These are phyloP conservation scores for Malus hybrid DNA, from an alignment of 331 rosid species.

Conservation along the genomic window DNA sequence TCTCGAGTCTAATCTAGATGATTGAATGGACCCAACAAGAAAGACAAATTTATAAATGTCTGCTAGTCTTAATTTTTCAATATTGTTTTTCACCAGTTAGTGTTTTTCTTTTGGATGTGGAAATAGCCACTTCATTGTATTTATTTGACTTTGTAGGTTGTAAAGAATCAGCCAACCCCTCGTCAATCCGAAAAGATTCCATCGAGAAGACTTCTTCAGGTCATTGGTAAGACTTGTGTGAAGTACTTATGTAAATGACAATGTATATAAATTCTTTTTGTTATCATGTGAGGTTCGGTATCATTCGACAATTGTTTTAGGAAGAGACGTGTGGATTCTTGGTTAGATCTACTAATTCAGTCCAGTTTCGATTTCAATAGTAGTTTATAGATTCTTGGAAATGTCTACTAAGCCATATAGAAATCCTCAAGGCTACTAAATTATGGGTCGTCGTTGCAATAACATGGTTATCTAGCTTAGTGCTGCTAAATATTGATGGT, in stretches of 20 bases:
- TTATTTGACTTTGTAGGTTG: slow-evolving; percentile 40
- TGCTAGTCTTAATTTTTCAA: neutral
- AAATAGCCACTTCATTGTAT: slow-evolving; percentile 16
- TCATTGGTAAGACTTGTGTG: slow-evolving; percentile 65
- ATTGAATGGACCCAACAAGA: too few relatives aligned
- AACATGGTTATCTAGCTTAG: neutral
- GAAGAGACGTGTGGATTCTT: neutral
- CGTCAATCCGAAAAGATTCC: slow-evolving; percentile 65
- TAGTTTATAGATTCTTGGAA: too few relatives aligned
- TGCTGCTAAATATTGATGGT: neutral
- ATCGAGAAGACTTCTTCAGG: slow-evolving; percentile 71
- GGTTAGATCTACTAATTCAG: neutral
- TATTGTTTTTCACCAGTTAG: slow-evolving; percentile 1
- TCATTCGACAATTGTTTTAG: neutral
- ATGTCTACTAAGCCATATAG: neutral
- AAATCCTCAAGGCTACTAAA: neutral
- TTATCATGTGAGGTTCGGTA: neutral
- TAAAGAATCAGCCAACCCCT: slow-evolving; percentile 57
- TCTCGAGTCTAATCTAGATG: too few relatives aligned
- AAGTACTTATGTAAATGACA: neutral
- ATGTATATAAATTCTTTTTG: neutral
- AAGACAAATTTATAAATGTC: neutral
- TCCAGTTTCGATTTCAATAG: too few relatives aligned
- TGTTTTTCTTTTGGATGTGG: slow-evolving; percentile 3
- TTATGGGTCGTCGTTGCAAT: neutral